A percentile compares a stretch with the other conserved stretches of the same genome.
phyloP scores from a whole-genome alignment of 345 rosid species.

The Salix arbutifolia region DNA sequence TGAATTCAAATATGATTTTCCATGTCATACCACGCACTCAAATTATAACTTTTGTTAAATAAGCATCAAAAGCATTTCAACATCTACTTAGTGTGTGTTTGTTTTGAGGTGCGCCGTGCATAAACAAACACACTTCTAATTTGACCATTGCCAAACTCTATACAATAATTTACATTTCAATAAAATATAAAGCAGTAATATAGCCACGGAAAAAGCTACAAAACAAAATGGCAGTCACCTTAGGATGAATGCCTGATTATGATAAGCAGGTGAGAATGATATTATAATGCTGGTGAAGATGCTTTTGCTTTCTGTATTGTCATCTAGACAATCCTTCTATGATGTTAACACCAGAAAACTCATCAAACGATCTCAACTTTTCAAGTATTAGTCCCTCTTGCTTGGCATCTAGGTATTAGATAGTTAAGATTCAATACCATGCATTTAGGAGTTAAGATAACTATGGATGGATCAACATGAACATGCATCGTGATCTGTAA shows the following conservation, averaged over 20 bases:
- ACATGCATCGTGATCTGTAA: neutral
- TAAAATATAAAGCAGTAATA: neutral
- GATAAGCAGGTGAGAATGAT: neutral
- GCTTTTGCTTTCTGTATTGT: neutral
- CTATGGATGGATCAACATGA: neutral
- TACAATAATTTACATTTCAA: neutral
- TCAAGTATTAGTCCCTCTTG: constrained; percentile 69
- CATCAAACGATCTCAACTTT: constrained; percentile 55
- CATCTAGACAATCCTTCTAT: constrained; percentile 16
- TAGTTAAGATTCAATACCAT: constrained; percentile 36
- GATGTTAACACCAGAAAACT: constrained; percentile 17
- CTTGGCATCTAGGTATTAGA: constrained; percentile 43
- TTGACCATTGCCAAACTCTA: neutral
- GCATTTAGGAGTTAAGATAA: neutral
- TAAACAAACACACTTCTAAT: too few species aligned
- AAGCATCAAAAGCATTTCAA: neutral
- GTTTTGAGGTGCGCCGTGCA: too few species aligned
- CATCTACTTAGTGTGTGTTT: too few species aligned
- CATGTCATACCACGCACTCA: neutral
- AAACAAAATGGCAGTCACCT: neutral
- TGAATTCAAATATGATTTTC: neutral
- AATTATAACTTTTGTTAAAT: neutral
- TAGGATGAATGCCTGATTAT: neutral
- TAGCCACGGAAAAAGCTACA: neutral
- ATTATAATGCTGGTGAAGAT: neutral